Percentiles rank a stretch among this genome's conserved stretches.
Conservation (phyloP, 345 rosid genomes). For the Geranium rotundifolium region DNA sequence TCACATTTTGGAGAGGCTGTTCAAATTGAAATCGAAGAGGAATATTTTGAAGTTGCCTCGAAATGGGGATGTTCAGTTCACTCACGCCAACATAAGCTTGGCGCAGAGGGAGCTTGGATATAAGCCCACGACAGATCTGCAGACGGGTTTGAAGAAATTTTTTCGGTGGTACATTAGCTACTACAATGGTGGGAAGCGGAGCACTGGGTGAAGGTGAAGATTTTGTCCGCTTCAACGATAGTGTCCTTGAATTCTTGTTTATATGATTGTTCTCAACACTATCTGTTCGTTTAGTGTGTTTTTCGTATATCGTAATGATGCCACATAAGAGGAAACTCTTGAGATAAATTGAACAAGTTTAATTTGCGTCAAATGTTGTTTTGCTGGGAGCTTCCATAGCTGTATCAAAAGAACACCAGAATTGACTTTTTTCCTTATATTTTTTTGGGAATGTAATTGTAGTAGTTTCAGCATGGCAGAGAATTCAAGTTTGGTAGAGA, state of each 20-base stretch:
- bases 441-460: slow-evolving; percentile 30
- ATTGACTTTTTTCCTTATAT: slow-evolving; percentile 11
- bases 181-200: slow-evolving; percentile 47
- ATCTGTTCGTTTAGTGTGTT: slow-evolving; percentile 1
- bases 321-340: slow-evolving; percentile 16
- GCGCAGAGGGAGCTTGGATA: slow-evolving; percentile 75
- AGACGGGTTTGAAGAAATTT: slow-evolving; percentile 79
- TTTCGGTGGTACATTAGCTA: slow-evolving; percentile 79
- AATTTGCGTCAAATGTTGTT: not conserved
- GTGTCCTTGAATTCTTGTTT: slow-evolving; percentile 28
- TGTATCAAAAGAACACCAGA: slow-evolving; percentile 23
- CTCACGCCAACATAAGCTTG: slow-evolving; percentile 84
- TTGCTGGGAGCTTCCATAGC: slow-evolving; percentile 12
- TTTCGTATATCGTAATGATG: slow-evolving; percentile 24
- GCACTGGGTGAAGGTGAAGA: slow-evolving; percentile 40
- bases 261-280: slow-evolving; percentile 35
- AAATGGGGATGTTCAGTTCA: slow-evolving; percentile 85
- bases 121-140: slow-evolving; percentile 81
- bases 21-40: slow-evolving; percentile 82
- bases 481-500: slow-evolving; percentile 30
- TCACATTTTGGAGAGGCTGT: slow-evolving; percentile 60
- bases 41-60: slow-evolving; percentile 68
- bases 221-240: slow-evolving; percentile 22
- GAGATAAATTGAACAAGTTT: slow-evolving; percentile 23
- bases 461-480: slow-evolving; percentile 34